phyloP scores from a whole-genome alignment of 2,329 filamentous ascomycete genomes.

The Botryotinia narcissicola region DNA sequence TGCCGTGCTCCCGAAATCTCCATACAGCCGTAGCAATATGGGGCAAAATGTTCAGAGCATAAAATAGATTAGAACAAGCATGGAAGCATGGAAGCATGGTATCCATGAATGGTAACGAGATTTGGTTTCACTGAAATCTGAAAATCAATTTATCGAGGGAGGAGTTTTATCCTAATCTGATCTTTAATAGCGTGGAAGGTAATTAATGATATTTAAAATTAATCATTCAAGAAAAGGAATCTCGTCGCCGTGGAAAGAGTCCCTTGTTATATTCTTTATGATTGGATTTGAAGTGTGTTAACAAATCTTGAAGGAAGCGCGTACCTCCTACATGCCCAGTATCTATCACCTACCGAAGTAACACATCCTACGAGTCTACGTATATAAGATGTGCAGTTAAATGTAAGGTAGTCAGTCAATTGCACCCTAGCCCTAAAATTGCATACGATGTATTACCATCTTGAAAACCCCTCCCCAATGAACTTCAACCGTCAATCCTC shows the following conservation, averaged over 20 bases:
- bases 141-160: neutral
- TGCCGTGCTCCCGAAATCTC: slow-evolving; percentile 7
- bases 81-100: neutral
- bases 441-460: neutral
- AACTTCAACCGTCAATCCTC: neutral
- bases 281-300: neutral
- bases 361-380: neutral
- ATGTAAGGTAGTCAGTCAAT: neutral
- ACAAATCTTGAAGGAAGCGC: neutral
- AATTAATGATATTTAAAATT: slow-evolving; percentile 1
- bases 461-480: neutral
- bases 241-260: neutral
- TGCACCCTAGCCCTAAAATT: neutral
- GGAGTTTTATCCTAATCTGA: neutral
- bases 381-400: neutral
- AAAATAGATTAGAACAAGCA: neutral
- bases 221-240: neutral
- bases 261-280: neutral
- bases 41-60: neutral
- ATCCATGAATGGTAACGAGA: neutral
- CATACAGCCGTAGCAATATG: neutral
- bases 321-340: neutral
- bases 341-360: neutral
- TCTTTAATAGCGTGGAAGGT: neutral
- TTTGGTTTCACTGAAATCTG: slow-evolving; percentile 1